Percentiles rank a stretch among this genome's conserved stretches.
Evolutionary conservation across 1,284 basidiomycete species (phyloP).

Genomic region (Stereum hirsutum): DNA sequence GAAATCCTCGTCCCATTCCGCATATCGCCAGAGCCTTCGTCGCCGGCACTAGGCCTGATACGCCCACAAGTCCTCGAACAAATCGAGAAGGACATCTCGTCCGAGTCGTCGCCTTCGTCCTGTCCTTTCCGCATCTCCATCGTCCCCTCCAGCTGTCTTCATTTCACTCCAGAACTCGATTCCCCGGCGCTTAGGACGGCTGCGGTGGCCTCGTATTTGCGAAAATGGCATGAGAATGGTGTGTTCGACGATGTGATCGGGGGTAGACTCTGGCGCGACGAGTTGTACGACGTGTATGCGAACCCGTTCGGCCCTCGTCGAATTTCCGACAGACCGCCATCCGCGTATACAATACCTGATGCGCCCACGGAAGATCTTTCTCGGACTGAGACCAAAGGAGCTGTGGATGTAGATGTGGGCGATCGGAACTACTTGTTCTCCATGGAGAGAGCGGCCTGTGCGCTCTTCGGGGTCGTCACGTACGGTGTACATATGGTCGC

Average conservation of each 20-base stretch:
- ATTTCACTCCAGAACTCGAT: conserved; percentile 42
- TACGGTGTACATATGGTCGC: conserved; percentile 84
- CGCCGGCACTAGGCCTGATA: conserved; percentile 53
- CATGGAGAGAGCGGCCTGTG: conserved; percentile 84
- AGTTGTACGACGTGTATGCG: conserved; percentile 77
- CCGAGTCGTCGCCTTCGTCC: too few relatives aligned
- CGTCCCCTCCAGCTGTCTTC: conserved; percentile 27
- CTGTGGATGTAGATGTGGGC: conserved; percentile 10
- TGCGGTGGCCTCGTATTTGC: conserved; percentile 53
- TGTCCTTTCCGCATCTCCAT: conserved; percentile 18
- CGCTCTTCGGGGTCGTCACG: conserved; percentile 85
- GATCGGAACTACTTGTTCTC: conserved; percentile 67
- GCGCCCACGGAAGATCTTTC: too few relatives aligned
- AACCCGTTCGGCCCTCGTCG: conserved; percentile 50
- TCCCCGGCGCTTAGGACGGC: conserved; percentile 47
- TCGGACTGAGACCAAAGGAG: neutral
- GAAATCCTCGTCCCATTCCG: conserved; percentile 40
- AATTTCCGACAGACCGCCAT: conserved; percentile 17
- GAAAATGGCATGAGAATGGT: conserved; percentile 59
- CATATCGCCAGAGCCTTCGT: conserved; percentile 29
- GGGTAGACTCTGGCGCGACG: conserved; percentile 72
- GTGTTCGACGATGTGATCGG: conserved; percentile 60
- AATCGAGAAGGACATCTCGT: conserved; percentile 39
- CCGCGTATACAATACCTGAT: neutral
- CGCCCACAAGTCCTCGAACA: conserved; percentile 45